phyloP scores from a whole-genome alignment of 805 yeast species.

The Zygosaccharomyces bisporus region DNA sequence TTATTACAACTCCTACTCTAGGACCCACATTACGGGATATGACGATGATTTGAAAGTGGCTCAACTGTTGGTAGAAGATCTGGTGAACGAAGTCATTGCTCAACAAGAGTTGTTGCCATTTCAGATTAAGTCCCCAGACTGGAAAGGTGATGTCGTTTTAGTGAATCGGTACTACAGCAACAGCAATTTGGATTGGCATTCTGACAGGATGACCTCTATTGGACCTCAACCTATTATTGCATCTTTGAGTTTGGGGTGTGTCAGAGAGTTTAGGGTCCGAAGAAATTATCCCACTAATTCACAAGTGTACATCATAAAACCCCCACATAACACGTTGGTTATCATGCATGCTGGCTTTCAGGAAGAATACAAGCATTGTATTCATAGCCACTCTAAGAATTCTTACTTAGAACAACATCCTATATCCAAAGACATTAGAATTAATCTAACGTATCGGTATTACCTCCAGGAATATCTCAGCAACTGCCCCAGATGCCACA shows the following conservation, averaged over 20 bases:
- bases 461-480: constrained; percentile 36
- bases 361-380: constrained; percentile 67
- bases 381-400: constrained; percentile 35
- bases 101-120: constrained; percentile 37
- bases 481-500: constrained; percentile 43
- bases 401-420: constrained; percentile 44
- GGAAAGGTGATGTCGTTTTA: constrained; percentile 54
- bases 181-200: constrained; percentile 66
- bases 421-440: constrained; percentile 47
- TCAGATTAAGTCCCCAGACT: constrained; percentile 38
- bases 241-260: constrained; percentile 64
- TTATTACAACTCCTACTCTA: constrained; percentile 41
- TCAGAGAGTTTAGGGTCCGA: constrained; percentile 61
- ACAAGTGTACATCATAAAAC: constrained; percentile 42
- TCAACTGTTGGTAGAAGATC: constrained; percentile 38
- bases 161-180: constrained; percentile 53
- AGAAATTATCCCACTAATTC: constrained; percentile 35
- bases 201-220: constrained; percentile 65
- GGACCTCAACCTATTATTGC: constrained; percentile 72
- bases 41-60: constrained; percentile 42
- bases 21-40: constrained; percentile 35
- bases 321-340: constrained; percentile 63
- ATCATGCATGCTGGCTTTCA: constrained; percentile 80
- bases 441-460: constrained; percentile 64
- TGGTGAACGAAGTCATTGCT: constrained; percentile 39